Percentiles rank a stretch among this genome's conserved stretches.
Conservation (phyloP, 2,329 filamentous ascomycete genomes). For the Huntiella moniliformis region DNA sequence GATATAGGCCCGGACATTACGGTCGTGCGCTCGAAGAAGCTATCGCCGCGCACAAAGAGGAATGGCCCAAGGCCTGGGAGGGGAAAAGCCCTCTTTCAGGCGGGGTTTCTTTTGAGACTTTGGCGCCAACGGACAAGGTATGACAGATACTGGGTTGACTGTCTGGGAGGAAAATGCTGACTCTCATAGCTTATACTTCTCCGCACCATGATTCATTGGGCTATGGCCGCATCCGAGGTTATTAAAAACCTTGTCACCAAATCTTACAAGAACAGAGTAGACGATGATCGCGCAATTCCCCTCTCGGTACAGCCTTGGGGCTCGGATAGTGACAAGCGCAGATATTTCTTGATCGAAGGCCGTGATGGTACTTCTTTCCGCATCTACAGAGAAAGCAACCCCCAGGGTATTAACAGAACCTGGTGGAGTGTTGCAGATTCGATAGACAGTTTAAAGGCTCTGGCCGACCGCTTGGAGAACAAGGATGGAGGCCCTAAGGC, state of each 20-base stretch:
- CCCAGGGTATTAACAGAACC: slow-evolving; percentile 51
- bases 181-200: slow-evolving; percentile 57
- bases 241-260: slow-evolving; percentile 68
- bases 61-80: slow-evolving; percentile 79
- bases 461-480: slow-evolving; percentile 58
- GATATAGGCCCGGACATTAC: slow-evolving; percentile 68
- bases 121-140: slow-evolving; percentile 70
- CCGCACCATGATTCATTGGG: slow-evolving; percentile 70
- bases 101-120: slow-evolving; percentile 60
- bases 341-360: slow-evolving; percentile 87
- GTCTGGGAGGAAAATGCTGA: not conserved
- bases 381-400: slow-evolving; percentile 84
- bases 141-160: slow-evolving; percentile 14
- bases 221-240: slow-evolving; percentile 69
- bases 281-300: slow-evolving; percentile 63
- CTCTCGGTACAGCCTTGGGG: slow-evolving; percentile 85
- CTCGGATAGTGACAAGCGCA: slow-evolving; percentile 69
- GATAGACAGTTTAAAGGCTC: slow-evolving; percentile 63
- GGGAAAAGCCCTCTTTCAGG: slow-evolving; percentile 68
- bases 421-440: slow-evolving; percentile 88
- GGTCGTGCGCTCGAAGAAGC: slow-evolving; percentile 87
- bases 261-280: slow-evolving; percentile 72
- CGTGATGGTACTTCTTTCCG: slow-evolving; percentile 86
- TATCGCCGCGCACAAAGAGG: slow-evolving; percentile 60
- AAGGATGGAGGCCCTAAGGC: slow-evolving; percentile 69